phyloP scores from a whole-genome alignment of 805 yeast species.

The Isabelozyma pseudorhagii region DNA sequence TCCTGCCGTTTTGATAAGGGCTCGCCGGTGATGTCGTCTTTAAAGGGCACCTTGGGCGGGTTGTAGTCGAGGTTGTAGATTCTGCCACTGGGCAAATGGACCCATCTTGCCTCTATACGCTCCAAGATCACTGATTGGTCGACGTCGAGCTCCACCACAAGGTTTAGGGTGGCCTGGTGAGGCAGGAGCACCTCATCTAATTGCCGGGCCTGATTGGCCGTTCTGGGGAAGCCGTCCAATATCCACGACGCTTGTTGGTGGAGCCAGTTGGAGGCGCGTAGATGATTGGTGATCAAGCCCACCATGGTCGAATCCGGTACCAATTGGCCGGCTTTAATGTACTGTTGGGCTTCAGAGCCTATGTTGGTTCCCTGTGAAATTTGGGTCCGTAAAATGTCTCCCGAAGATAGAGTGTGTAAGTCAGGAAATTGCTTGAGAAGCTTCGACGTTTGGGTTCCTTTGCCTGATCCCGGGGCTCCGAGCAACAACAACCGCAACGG shows the following conservation, averaged over 20 bases:
- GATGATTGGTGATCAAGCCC: conserved; percentile 49
- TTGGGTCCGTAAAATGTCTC: conserved; percentile 75
- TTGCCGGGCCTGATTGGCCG: conserved; percentile 63
- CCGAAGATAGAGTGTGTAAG: conserved; percentile 69
- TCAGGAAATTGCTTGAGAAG: conserved; percentile 52
- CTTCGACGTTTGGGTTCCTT: conserved; percentile 81
- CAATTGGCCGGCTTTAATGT: conserved; percentile 61
- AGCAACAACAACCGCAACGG: conserved; percentile 69
- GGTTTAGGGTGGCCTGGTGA: conserved; percentile 48
- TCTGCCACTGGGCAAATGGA: conserved; percentile 81
- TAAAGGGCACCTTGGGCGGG: conserved; percentile 81
- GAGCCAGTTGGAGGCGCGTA: conserved; percentile 43
- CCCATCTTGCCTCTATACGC: conserved; percentile 81
- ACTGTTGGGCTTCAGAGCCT: conserved; percentile 55
- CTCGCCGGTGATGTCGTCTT: conserved; percentile 89
- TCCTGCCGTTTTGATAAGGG: conserved; percentile 76
- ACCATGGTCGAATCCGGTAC: conserved; percentile 75
- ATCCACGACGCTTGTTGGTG: conserved; percentile 56
- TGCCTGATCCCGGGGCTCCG: conserved; percentile 97
- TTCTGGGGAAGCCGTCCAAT: conserved; percentile 92
- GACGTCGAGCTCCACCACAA: conserved; percentile 84
- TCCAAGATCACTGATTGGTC: conserved; percentile 80
- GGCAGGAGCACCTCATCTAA: conserved; percentile 44
- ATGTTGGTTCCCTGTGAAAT: conserved; percentile 51
- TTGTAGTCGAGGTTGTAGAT: conserved; percentile 83